phyloP scores from a whole-genome alignment of 441 rosid genomes.

The Croton setiger region DNA sequence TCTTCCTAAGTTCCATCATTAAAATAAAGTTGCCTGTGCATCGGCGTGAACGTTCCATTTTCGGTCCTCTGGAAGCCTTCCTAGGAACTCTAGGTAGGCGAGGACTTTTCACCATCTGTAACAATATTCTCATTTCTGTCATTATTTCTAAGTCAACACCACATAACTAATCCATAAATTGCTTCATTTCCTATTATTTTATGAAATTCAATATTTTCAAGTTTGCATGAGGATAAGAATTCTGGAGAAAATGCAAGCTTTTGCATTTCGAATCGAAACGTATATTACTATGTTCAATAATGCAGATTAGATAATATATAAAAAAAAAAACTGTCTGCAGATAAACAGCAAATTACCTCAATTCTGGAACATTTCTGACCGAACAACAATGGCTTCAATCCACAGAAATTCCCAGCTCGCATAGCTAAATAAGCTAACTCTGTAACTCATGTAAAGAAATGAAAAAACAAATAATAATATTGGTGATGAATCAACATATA shows the following conservation, averaged over 20 bases:
- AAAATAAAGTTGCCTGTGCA: constrained; percentile 41
- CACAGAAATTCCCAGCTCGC: constrained; percentile 40
- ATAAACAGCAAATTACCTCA: constrained; percentile 27
- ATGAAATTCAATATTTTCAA: neutral
- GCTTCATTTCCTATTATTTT: neutral
- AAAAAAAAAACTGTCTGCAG: no score
- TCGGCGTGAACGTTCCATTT: constrained; percentile 33
- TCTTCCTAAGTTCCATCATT: constrained; percentile 73
- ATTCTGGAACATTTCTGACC: constrained; percentile 42
- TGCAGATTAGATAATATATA: no score
- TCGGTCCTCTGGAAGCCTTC: constrained; percentile 31
- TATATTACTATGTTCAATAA: no score
- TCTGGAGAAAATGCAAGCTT: neutral
- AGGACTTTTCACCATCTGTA: constrained; percentile 33
- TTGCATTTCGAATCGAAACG: constrained; percentile 1
- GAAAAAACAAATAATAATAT: constrained; percentile 4
- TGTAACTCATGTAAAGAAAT: constrained; percentile 16
- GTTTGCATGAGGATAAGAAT: neutral
- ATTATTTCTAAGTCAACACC: constrained; percentile 6
- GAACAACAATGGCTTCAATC: constrained; percentile 45
- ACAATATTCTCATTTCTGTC: constrained; percentile 11
- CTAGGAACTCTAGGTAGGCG: constrained; percentile 28
- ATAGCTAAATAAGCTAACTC: constrained; percentile 28
- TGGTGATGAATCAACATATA: neutral
- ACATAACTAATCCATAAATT: neutral